phyloP scores from a whole-genome alignment of 768 basidiomycete species.

The Harrya chromipes region DNA sequence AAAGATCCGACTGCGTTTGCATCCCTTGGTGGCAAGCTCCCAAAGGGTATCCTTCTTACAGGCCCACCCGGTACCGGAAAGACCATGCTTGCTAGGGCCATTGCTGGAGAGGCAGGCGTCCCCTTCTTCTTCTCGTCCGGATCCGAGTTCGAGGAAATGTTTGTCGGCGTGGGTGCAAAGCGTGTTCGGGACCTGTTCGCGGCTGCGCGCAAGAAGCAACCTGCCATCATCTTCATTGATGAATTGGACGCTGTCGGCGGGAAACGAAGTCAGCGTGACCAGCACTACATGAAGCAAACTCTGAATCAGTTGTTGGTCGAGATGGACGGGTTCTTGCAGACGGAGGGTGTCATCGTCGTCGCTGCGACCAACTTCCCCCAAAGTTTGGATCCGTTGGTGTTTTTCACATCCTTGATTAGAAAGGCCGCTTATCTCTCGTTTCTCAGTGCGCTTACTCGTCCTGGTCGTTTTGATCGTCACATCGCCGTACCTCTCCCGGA shows the following conservation, averaged over 20 bases:
- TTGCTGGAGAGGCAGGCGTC: conserved; percentile 97
- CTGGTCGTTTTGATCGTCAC: conserved; percentile 93
- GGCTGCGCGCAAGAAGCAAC: conserved; percentile 89
- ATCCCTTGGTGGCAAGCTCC: conserved; percentile 87
- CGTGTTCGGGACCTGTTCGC: conserved; percentile 94
- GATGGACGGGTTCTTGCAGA: conserved; percentile 94
- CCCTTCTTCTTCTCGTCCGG: conserved; percentile 97
- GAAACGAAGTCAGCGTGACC: conserved; percentile 78
- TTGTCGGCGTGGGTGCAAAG: conserved; percentile 93
- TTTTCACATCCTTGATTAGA: conserved; percentile 1
- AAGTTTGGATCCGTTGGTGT: conserved; percentile 78
- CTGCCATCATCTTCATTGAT: conserved; percentile 98
- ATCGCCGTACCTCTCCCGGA: conserved; percentile 95
- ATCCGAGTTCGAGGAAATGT: conserved; percentile 98
- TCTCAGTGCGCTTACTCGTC: conserved; percentile 84
- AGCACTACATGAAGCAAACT: conserved; percentile 91
- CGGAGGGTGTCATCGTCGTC: conserved; percentile 92
- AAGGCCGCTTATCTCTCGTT: conserved; percentile 9
- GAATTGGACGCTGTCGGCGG: conserved; percentile 93
- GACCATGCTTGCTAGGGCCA: conserved; percentile 86
- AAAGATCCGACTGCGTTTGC: conserved; percentile 91
- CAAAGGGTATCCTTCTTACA: conserved; percentile 90
- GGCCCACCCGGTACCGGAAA: conserved; percentile 89
- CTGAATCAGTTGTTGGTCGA: conserved; percentile 96
- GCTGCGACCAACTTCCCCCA: conserved; percentile 98